A percentile compares a stretch with the other conserved stretches of the same genome.
phyloP scores from a whole-genome alignment of 2,329 filamentous ascomycete species.

The Neonectria ditissima region DNA sequence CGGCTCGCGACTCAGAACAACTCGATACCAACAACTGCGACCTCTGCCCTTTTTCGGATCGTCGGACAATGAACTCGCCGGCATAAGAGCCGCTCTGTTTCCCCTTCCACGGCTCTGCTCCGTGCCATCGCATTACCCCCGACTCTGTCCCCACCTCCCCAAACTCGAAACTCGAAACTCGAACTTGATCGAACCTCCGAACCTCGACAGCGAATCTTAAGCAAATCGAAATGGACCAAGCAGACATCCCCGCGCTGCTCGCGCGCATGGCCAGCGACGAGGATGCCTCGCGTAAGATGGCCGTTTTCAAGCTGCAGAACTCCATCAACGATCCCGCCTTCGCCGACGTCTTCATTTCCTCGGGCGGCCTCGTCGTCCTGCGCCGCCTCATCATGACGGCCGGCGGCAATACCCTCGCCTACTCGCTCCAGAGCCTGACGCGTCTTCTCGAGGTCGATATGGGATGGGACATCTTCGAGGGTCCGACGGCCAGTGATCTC shows the following conservation, averaged over 20 bases:
- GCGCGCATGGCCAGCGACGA: slow-evolving; percentile 76
- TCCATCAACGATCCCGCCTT: slow-evolving; percentile 97
- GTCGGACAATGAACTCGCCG: slow-evolving; percentile 9
- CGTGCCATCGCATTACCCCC: slow-evolving; percentile 1
- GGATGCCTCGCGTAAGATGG: slow-evolving; percentile 97
- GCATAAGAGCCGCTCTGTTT: slow-evolving; percentile 6
- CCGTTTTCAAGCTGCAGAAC: slow-evolving; percentile 96
- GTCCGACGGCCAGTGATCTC: slow-evolving; percentile 71
- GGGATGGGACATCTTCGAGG: slow-evolving; percentile 91
- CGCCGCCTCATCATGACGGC: slow-evolving; percentile 86
- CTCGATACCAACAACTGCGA: not conserved
- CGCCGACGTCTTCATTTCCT: slow-evolving; percentile 94
- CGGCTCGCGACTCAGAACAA: not conserved
- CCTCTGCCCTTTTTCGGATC: not conserved
- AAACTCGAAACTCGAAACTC: not conserved
- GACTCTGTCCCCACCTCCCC: slow-evolving; percentile 1
- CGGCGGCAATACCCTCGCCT: slow-evolving; percentile 93
- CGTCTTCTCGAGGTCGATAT: slow-evolving; percentile 94
- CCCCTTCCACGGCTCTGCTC: not conserved
- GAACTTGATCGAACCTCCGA: too few species aligned
- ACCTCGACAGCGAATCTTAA: slow-evolving; percentile 2
- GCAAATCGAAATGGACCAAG: slow-evolving; percentile 66
- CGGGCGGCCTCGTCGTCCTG: slow-evolving; percentile 85
- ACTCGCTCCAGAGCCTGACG: slow-evolving; percentile 89
- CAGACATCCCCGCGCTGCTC: slow-evolving; percentile 74